Base-by-base conservation (phyloP, 164 flowering plant species). In the Brasenia schreberi region DNA sequence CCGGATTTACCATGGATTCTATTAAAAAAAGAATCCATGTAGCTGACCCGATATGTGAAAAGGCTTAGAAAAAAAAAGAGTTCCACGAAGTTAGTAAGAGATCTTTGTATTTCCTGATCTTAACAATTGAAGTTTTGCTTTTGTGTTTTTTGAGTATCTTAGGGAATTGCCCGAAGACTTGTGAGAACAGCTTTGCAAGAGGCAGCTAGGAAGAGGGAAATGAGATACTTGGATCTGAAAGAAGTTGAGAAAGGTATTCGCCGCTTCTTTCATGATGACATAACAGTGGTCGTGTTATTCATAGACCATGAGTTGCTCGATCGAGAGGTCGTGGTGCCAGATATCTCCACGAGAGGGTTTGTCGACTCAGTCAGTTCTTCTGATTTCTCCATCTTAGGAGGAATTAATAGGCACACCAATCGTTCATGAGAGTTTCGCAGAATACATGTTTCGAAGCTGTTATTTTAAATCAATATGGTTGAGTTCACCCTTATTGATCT, bases 151-250 rank as follows among this genome's bases (percentile, higher is more conserved):
- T 60, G 62, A 12, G 53, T 69, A 14, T 65, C 66, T 42, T 61
- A 92, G 96, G 98, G 96, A 42, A 85, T 85, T 70, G 95, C 98
- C 10, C 83, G 73, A 71, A 78, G 87, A 72, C 88, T 92, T 60
- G 43, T 87, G 11, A 75, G 19, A 66, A 64, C 66, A 59, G 97
- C 97, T 52, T 42, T 87, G 66, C 66, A 43, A 6, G 81, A 67
- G 72, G 94, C 90, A 43, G 87, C 85, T 42, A 83, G 73, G 75
- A 89, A 80, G 74, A 76, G 79, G 66, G 69, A 76, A 58, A 79
- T 79, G 81, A 80, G 73, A 5, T 89, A 86, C 64, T 72, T 64
- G 19, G 86, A 78, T 19, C 76, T 89, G 3, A 82, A 77, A 79
- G 81, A 78, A 68, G 63, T 84, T 14, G 81, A 73, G 10, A 79